Percentiles rank a stretch among this genome's conserved stretches.
Evolutionary conservation across 345 rosid species (phyloP).

Genomic region (Corchorus olitorius): DNA sequence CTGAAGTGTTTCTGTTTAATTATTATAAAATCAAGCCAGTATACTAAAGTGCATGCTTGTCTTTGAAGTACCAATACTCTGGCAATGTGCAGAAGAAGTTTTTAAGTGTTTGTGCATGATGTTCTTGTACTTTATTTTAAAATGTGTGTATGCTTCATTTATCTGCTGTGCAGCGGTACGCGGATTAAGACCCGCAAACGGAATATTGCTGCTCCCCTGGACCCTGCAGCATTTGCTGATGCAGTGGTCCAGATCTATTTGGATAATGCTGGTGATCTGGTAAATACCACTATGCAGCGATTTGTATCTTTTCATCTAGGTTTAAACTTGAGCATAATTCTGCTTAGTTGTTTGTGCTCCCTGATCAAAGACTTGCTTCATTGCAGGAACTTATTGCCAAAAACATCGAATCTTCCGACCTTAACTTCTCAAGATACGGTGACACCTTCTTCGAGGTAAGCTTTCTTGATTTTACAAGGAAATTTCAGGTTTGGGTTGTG

Average conservation of each 20-base stretch:
- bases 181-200: constrained; percentile 99
- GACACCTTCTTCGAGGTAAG: constrained; percentile 83
- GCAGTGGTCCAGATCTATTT: constrained; percentile 95
- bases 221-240: constrained; percentile 98
- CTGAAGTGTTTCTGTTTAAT: neutral
- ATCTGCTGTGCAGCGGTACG: constrained; percentile 70
- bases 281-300: constrained; percentile 28
- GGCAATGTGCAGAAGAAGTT: neutral
- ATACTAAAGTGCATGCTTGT: neutral
- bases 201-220: constrained; percentile 94
- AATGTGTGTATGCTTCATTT: neutral
- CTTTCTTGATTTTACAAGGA: constrained; percentile 7
- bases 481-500: neutral
- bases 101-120: neutral
- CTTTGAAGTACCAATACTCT: neutral
- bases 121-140: neutral
- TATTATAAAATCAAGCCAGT: neutral
- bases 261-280: constrained; percentile 99
- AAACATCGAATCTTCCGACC: constrained; percentile 83
- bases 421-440: constrained; percentile 93
- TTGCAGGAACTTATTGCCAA: constrained; percentile 89
- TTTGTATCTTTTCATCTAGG: neutral
- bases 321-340: constrained; percentile 1
- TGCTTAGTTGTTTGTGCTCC: neutral
- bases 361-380: constrained; percentile 2